phyloP scores from a whole-genome alignment of 768 basidiomycete genomes.

The Pleurotus pulmonarius region DNA sequence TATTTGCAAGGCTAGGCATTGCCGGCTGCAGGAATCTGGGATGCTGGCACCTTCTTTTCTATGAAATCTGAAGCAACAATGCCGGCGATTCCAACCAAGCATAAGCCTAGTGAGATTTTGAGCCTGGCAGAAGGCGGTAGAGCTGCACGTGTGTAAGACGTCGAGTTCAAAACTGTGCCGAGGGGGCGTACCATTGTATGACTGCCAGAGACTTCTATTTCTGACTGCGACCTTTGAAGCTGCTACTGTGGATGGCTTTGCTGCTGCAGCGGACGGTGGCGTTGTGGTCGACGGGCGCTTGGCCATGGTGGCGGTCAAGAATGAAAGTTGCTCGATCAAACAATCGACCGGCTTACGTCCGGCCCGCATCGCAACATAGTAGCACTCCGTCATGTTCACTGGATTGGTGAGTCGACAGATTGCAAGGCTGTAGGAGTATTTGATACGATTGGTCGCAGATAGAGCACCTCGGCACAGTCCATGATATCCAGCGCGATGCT shows the following conservation, averaged over 20 bases:
- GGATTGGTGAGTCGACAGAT: slow-evolving; percentile 54
- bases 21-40: slow-evolving; percentile 6
- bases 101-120: slow-evolving; percentile 44
- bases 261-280: no score
- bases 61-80: slow-evolving; percentile 47
- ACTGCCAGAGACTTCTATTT: slow-evolving; percentile 36
- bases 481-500: slow-evolving; percentile 55
- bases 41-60: slow-evolving; percentile 35
- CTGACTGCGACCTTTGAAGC: background rate
- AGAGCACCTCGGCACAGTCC: slow-evolving; percentile 82
- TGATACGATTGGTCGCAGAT: slow-evolving; percentile 46
- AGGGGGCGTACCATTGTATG: slow-evolving; percentile 33
- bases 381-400: slow-evolving; percentile 59
- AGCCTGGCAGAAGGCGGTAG: slow-evolving; percentile 53
- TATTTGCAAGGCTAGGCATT: background rate
- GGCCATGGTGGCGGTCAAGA: no score
- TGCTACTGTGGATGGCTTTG: no score
- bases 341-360: background rate
- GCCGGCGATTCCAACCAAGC: slow-evolving; percentile 42
- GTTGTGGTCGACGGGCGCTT: no score
- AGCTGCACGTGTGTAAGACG: slow-evolving; percentile 27
- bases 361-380: background rate
- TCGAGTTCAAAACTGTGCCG: background rate
- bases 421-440: no score
- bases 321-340: background rate